Base-by-base conservation (phyloP, 164 flowering plant species). In the Tetrastigma voinierianum region DNA sequence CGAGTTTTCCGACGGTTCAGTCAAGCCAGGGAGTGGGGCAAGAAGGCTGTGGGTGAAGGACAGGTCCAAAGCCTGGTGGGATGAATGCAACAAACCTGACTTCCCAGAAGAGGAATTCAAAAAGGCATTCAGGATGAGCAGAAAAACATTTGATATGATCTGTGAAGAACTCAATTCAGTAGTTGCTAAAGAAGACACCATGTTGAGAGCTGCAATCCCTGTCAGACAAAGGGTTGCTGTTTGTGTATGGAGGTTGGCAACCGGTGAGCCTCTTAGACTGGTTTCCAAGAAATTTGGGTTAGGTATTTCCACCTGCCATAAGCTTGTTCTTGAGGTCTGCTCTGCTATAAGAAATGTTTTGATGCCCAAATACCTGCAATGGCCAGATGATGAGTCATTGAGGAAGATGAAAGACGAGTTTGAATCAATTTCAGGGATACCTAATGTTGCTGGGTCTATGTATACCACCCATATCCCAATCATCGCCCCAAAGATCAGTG, bases 161-260 rank as follows among this genome's bases (percentile, higher is more conserved):
- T 83, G 87, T 61, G 76, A 81, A 1, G 87, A 83, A 74, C 70
- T 85, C 11, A 78, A 79, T 32, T 74, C 86, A 2, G 78, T 54
- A 0, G 74, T 84, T 2, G 81, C 76, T 3, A 82, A 82, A 51
- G 82, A 84, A 57, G 80, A 87, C 66, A 87, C 91, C 0, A 75
- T 82, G 43, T 70, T 87, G 44, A 72, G 91, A 0, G 66, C 46
- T 14, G 91, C 91, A 0, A 83, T 87, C 40, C 91, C 91, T 2
- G 91, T 87, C 1, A 59, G 74, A 44, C 89, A 87, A 49, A 69
- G 91, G 12, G 91, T 87, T 2, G 91, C 91, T 11, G 89, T 87
- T 10, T 87, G 91, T 61, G 56, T 87, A 24, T 87, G 89, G 89
- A 74, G 91, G 55, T 46, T 87, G 13, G 91, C 89, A 45, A 87